These are phyloP conservation scores for Scedosporium dehoogii DNA, from an alignment of 2,329 filamentous ascomycete species.

Conservation along the genomic window DNA sequence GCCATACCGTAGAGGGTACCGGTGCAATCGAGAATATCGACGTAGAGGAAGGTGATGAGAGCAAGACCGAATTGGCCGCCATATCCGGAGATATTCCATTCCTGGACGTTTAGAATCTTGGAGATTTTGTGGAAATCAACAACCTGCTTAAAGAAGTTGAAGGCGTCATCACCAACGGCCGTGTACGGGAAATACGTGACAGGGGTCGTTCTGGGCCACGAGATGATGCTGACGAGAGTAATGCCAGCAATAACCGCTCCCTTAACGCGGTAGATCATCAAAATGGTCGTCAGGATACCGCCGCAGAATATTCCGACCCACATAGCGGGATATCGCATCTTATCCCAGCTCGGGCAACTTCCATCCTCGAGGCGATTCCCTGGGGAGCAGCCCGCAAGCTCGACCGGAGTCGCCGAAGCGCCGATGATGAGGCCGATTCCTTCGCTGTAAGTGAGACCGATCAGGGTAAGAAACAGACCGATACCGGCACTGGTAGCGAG, in stretches of 20 bases:
- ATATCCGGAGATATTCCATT: constrained; percentile 61
- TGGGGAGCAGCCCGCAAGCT: constrained; percentile 61
- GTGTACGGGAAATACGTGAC: constrained; percentile 78
- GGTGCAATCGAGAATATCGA: constrained; percentile 70
- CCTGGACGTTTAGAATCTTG: constrained; percentile 57
- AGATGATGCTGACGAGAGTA: constrained; percentile 75
- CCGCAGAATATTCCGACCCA: constrained; percentile 87
- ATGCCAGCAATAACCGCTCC: constrained; percentile 80
- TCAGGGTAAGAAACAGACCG: constrained; percentile 69
- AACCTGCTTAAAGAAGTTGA: constrained; percentile 83
- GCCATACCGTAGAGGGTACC: constrained; percentile 77
- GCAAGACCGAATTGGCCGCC: constrained; percentile 72
- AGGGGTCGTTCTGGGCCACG: constrained; percentile 67
- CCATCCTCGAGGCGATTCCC: constrained; percentile 34
- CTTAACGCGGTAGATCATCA: constrained; percentile 81
- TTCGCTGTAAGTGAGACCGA: constrained; percentile 68
- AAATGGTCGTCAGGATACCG: constrained; percentile 65
- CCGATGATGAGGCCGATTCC: constrained; percentile 74
- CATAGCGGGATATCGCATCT: constrained; percentile 76
- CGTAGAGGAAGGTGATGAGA: constrained; percentile 69
- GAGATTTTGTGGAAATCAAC: constrained; percentile 74
- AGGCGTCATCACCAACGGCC: constrained; percentile 54
- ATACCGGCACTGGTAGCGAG: constrained; percentile 80
- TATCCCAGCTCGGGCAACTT: constrained; percentile 46
- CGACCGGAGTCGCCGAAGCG: constrained; percentile 55